Percentiles rank a stretch among this genome's conserved stretches.
phyloP scores from a whole-genome alignment of 2,329 filamentous ascomycete species.

The Phoma sp. region DNA sequence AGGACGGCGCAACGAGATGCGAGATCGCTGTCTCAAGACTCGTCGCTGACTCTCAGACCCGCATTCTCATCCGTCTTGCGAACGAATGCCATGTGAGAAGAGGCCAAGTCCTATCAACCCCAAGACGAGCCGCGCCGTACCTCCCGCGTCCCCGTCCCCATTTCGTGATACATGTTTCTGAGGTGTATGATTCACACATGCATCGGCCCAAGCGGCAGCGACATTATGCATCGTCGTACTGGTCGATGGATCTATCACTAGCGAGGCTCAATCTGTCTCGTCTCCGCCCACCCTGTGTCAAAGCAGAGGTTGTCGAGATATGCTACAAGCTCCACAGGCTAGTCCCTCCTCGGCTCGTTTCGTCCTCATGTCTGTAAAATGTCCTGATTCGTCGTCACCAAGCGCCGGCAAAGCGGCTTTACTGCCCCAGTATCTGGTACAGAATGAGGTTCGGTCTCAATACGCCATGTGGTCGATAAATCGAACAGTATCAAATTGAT shows the following conservation, averaged over 20 bases:
- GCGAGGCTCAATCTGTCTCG: constrained; percentile 25
- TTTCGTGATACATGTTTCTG: constrained; percentile 33
- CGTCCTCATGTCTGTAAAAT: constrained; percentile 16
- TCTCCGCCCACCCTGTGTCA: constrained; percentile 30
- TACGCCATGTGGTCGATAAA: constrained; percentile 13
- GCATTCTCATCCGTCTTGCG: neutral
- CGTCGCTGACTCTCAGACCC: neutral
- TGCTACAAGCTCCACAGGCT: constrained; percentile 29
- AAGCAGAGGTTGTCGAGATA: constrained; percentile 23
- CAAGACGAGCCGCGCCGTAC: constrained; percentile 35
- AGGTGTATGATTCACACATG: constrained; percentile 41
- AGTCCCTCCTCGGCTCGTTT: constrained; percentile 33
- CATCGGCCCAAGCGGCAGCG: constrained; percentile 33
- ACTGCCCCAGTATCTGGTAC: constrained; percentile 22
- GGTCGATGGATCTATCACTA: constrained; percentile 24
- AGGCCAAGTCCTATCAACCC: constrained; percentile 1
- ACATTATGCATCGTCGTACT: constrained; percentile 25
- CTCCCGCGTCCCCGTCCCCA: constrained; percentile 23
- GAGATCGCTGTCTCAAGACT: neutral
- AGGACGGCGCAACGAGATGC: neutral
- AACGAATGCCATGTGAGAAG: constrained; percentile 1
- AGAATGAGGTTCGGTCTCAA: constrained; percentile 31
- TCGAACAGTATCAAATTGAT: constrained; percentile 20
- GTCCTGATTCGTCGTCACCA: constrained; percentile 30
- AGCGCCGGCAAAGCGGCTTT: constrained; percentile 29